Evolutionary conservation across 495 filamentous ascomycete species (phyloP).

Genomic region (Neurospora africana): DNA sequence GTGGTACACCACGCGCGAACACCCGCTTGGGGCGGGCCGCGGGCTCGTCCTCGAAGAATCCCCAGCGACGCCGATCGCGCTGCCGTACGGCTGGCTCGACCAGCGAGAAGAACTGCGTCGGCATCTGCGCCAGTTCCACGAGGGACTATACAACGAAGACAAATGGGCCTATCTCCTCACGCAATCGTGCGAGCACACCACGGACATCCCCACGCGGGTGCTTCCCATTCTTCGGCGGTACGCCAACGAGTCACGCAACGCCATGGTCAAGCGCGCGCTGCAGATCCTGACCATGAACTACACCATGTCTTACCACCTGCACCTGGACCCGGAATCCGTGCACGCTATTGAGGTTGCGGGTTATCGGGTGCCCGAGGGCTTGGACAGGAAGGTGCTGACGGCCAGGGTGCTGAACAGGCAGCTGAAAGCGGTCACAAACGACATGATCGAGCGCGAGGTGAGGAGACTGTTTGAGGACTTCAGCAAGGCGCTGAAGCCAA

Average conservation of each 20-base stretch:
- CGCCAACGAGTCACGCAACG: slow-evolving; percentile 20
- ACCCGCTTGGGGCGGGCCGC: slow-evolving; percentile 3
- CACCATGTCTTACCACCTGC: slow-evolving; percentile 38
- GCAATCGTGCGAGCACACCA: slow-evolving; percentile 3
- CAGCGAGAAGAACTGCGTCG: slow-evolving; percentile 20
- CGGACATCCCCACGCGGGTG: slow-evolving; percentile 30
- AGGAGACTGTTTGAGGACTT: slow-evolving; percentile 34
- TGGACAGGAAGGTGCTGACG: slow-evolving; percentile 29
- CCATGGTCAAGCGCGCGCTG: slow-evolving; percentile 35
- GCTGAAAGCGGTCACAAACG: slow-evolving; percentile 41
- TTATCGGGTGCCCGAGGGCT: slow-evolving; percentile 20
- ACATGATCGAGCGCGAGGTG: slow-evolving; percentile 36
- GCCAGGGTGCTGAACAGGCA: slow-evolving; percentile 42
- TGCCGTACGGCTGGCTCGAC: slow-evolving; percentile 7
- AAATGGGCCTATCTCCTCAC: not conserved
- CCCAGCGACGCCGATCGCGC: slow-evolving; percentile 34
- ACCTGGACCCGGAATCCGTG: slow-evolving; percentile 31
- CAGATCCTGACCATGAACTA: slow-evolving; percentile 42
- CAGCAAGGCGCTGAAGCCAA: slow-evolving; percentile 37
- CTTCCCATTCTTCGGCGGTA: slow-evolving; percentile 34
- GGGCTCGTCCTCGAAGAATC: slow-evolving; percentile 25
- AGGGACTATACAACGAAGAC: not conserved
- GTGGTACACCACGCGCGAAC: slow-evolving; percentile 37
- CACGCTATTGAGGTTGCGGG: slow-evolving; percentile 21
- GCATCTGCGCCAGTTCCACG: not conserved